Conservation (phyloP, 495 filamentous ascomycete species). For the Cryomyces antarcticus region DNA sequence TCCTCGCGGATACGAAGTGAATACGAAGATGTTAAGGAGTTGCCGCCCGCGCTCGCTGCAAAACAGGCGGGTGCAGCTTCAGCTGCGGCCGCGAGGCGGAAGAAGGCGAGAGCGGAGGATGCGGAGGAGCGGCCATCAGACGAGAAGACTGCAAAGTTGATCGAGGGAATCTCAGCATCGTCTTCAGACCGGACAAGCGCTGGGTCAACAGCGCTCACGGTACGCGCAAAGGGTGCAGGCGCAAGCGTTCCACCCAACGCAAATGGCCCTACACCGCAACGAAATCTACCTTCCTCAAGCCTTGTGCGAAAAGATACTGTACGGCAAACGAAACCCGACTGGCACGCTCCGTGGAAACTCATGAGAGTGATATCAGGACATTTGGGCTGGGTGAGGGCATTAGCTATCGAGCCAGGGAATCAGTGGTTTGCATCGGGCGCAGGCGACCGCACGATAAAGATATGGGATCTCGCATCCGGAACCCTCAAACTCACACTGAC, state of each 20-base stretch:
- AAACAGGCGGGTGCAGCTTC: conserved; percentile 54
- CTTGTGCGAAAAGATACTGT: conserved; percentile 47
- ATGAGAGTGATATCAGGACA: conserved; percentile 96
- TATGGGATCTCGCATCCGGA: conserved; percentile 89
- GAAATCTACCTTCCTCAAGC: conserved; percentile 32
- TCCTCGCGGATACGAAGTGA: conserved; percentile 48
- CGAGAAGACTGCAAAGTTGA: conserved; percentile 42
- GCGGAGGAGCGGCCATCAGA: conserved; percentile 29
- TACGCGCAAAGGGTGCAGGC: conserved; percentile 19
- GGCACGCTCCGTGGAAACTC: conserved; percentile 97
- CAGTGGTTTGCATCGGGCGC: conserved; percentile 96
- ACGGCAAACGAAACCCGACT: conserved; percentile 63
- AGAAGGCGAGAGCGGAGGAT: conserved; percentile 26
- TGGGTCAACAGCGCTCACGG: conserved; percentile 40
- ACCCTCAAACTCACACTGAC: conserved; percentile 70
- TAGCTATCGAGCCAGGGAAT: conserved; percentile 90
- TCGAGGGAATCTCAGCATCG: conserved; percentile 40
- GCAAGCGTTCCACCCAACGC: conserved; percentile 19
- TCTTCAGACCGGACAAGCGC: conserved; percentile 15
- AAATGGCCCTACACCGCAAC: conserved; percentile 26
- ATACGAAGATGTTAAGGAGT: conserved; percentile 60
- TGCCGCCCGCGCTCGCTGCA: conserved; percentile 68
- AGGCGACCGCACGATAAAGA: conserved; percentile 94
- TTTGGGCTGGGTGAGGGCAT: conserved; percentile 79
- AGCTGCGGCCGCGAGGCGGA: conserved; percentile 35